Percentiles rank a stretch among this genome's conserved stretches.
These are phyloP conservation scores for Venustampulla echinocandica DNA, from an alignment of 495 filamentous ascomycete species.

Conservation along the genomic window DNA sequence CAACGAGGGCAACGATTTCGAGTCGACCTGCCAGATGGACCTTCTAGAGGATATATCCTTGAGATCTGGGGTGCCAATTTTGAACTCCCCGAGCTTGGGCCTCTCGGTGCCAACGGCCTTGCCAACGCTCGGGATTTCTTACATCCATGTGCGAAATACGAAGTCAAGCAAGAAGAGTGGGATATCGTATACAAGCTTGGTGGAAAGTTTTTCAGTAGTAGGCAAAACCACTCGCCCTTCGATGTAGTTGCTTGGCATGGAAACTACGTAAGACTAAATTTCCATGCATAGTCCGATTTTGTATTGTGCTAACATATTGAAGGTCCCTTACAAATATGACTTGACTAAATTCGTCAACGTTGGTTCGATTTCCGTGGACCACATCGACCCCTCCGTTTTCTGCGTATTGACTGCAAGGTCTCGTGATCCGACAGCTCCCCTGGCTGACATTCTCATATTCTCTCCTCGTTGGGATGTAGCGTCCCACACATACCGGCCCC, in stretches of 20 bases:
- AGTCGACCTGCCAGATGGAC: slow-evolving; percentile 51
- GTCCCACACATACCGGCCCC: slow-evolving; percentile 73
- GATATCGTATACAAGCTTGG: slow-evolving; percentile 53
- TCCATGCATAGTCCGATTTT: slow-evolving; percentile 39
- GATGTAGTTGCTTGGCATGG: slow-evolving; percentile 87
- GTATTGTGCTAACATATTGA: slow-evolving; percentile 30
- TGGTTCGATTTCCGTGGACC: slow-evolving; percentile 65
- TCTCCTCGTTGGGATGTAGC: slow-evolving; percentile 73
- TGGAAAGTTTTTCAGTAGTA: slow-evolving; percentile 52
- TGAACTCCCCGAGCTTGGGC: slow-evolving; percentile 60
- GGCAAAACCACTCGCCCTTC: slow-evolving; percentile 68
- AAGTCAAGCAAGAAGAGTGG: slow-evolving; percentile 38
- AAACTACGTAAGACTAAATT: slow-evolving; percentile 52
- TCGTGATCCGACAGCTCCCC: slow-evolving; percentile 52
- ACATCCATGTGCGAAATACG: slow-evolving; percentile 53
- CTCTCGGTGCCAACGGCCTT: slow-evolving; percentile 60
- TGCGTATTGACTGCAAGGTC: slow-evolving; percentile 72
- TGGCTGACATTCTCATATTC: slow-evolving; percentile 81
- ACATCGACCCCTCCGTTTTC: slow-evolving; percentile 76
- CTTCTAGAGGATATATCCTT: slow-evolving; percentile 61
- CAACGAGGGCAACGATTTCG: slow-evolving; percentile 59
- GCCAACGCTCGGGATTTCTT: slow-evolving; percentile 70
- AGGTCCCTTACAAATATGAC: slow-evolving; percentile 76
- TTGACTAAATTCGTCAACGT: slow-evolving; percentile 73
- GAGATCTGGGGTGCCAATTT: slow-evolving; percentile 63